Percentiles rank a stretch among this genome's conserved stretches.
These are phyloP conservation scores for Gaertneriomyces semiglobifer DNA, from an alignment of 192 early-diverging fungal genomes.

Conservation along the genomic window DNA sequence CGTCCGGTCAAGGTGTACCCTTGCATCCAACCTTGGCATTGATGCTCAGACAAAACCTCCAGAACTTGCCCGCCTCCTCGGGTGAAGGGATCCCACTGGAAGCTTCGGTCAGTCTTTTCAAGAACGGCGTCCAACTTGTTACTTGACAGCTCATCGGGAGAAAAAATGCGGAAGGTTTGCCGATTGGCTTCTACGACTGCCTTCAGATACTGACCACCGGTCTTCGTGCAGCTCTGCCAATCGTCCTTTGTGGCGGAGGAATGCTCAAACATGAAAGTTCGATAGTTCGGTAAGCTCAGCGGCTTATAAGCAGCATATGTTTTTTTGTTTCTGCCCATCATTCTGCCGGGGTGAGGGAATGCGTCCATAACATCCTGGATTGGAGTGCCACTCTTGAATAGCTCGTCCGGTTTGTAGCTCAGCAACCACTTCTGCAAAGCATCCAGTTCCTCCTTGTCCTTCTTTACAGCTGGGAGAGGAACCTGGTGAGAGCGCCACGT, in stretches of 20 bases:
- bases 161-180: constrained; percentile 38
- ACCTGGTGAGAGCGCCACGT: constrained; percentile 45
- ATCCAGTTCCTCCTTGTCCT: constrained; percentile 34
- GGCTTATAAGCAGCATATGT: constrained; percentile 37
- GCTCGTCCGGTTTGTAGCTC: constrained; percentile 37
- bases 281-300: constrained; percentile 31
- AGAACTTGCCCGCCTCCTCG: constrained; percentile 35
- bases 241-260: background rate
- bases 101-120: constrained; percentile 35
- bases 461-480: constrained; percentile 33
- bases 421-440: constrained; percentile 35
- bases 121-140: constrained; percentile 40
- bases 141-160: constrained; percentile 41
- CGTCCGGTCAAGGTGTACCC: constrained; percentile 48
- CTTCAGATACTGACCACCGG: constrained; percentile 31
- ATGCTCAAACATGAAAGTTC: constrained; percentile 10
- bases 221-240: constrained; percentile 26
- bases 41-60: constrained; percentile 46
- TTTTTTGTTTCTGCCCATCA: constrained; percentile 39
- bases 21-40: constrained; percentile 45
- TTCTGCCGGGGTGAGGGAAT: constrained; percentile 29
- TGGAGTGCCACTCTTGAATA: constrained; percentile 27
- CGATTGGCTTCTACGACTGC: constrained; percentile 32
- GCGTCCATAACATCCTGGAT: constrained; percentile 22
- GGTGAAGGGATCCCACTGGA: constrained; percentile 38